phyloP scores from a whole-genome alignment of 2,329 filamentous ascomycete genomes.

The Stagonosporopsis vannaccii region DNA sequence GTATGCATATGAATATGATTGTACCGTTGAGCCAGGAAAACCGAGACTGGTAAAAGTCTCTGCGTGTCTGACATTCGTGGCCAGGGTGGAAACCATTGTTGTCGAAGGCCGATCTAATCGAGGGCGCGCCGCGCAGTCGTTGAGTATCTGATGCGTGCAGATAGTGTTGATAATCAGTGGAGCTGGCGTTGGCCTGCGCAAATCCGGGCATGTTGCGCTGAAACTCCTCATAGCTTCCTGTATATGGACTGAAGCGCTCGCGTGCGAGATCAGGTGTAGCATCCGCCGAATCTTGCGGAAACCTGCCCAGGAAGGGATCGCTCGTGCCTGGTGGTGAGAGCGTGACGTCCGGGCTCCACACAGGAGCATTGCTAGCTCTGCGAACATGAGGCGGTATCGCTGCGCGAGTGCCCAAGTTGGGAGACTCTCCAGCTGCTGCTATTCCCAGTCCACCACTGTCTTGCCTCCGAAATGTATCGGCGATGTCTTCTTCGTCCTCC shows the following conservation, averaged over 20 bases:
- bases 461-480: constrained; percentile 28
- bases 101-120: constrained; percentile 47
- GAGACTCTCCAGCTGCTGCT: constrained; percentile 21
- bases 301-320: constrained; percentile 38
- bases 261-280: constrained; percentile 45
- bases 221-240: constrained; percentile 40
- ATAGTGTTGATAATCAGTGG: constrained; percentile 42
- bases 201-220: constrained; percentile 34
- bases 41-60: constrained; percentile 49
- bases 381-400: constrained; percentile 11
- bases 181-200: constrained; percentile 25
- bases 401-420: constrained; percentile 1
- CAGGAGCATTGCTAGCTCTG: background rate
- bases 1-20: constrained; percentile 60
- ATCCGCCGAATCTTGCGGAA: constrained; percentile 35
- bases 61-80: constrained; percentile 47
- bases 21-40: constrained; percentile 58
- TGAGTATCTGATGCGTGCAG: constrained; percentile 35
- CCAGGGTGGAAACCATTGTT: constrained; percentile 45
- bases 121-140: constrained; percentile 35
- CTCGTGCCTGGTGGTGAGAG: constrained; percentile 38
- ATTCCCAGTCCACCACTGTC: constrained; percentile 48
- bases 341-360: constrained; percentile 20
- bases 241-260: constrained; percentile 41
- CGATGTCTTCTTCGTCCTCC: constrained; percentile 41